Conservation (phyloP, 495 filamentous ascomycete species). For the Aspergillus cristatus region DNA sequence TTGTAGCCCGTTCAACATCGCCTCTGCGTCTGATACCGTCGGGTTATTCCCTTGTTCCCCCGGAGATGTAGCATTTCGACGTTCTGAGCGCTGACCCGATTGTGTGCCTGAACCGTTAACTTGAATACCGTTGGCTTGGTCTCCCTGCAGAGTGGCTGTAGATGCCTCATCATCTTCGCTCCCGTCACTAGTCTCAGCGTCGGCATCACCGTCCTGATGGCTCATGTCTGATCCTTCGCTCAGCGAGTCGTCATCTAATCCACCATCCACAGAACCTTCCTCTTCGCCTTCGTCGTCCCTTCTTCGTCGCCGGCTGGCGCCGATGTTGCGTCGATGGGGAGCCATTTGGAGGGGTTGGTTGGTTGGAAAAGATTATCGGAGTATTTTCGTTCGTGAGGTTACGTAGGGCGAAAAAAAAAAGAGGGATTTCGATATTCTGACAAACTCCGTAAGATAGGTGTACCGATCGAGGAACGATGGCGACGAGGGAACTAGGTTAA, state of each 20-base stretch:
- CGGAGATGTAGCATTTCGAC: constrained; percentile 18
- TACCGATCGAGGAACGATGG: constrained; percentile 12
- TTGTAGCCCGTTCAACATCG: constrained; percentile 79
- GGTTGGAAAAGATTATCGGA: background rate
- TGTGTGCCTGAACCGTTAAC: constrained; percentile 27
- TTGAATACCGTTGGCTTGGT: constrained; percentile 28
- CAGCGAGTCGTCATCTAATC: constrained; percentile 71
- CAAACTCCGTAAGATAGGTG: no score
- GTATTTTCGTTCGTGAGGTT: no score
- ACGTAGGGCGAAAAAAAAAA: background rate
- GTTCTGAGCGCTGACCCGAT: constrained; percentile 17
- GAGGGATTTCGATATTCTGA: no score
- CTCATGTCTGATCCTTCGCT: constrained; percentile 70
- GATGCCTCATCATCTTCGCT: constrained; percentile 54
- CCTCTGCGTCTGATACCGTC: constrained; percentile 62
- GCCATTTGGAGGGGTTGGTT: constrained; percentile 40
- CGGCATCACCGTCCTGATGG: constrained; percentile 68
- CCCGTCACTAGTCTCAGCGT: constrained; percentile 62
- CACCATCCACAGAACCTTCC: constrained; percentile 54
- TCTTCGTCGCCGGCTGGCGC: constrained; percentile 62
- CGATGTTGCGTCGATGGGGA: constrained; percentile 58
- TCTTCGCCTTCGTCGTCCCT: constrained; percentile 74
- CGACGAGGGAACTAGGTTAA: constrained; percentile 11
- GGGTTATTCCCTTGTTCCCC: constrained; percentile 20
- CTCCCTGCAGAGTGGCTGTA: constrained; percentile 30